Percentiles rank a stretch among this genome's conserved stretches.
These are phyloP conservation scores for Globisporangium solare DNA, from an alignment of 352 stramenopile genomes.

Conservation along the genomic window DNA sequence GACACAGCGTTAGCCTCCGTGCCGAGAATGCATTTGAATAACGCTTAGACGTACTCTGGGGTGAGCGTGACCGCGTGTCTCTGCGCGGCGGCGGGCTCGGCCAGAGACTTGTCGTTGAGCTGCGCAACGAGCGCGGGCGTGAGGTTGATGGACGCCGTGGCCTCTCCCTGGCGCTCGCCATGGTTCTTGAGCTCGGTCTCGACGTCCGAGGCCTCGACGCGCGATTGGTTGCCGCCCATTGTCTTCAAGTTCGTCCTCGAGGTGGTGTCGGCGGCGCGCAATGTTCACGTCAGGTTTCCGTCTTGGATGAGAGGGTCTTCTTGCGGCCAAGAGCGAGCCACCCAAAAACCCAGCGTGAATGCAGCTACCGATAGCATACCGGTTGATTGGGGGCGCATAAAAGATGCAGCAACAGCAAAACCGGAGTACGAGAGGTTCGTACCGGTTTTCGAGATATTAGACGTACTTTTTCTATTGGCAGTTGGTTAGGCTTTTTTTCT, in stretches of 20 bases:
- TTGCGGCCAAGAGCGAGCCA: constrained; percentile 5
- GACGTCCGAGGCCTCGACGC: constrained; percentile 56
- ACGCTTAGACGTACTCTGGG: constrained; percentile 32
- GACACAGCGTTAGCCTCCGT: background rate
- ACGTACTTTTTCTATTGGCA: too few species aligned
- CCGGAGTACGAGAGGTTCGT: too few species aligned
- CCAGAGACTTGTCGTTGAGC: constrained; percentile 49
- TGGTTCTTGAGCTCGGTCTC: constrained; percentile 49
- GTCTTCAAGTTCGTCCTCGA: background rate
- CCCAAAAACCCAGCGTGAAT: too few species aligned
- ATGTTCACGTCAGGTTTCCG: constrained; percentile 8
- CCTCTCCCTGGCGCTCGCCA: constrained; percentile 34
- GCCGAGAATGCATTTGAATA: too few species aligned
- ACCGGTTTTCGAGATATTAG: too few species aligned
- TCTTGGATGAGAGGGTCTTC: background rate
- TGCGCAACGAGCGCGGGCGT: constrained; percentile 67
- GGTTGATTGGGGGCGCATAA: too few species aligned
- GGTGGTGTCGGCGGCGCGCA: too few species aligned
- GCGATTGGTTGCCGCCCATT: constrained; percentile 79
- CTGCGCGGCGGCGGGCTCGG: constrained; percentile 9
- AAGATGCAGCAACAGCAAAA: too few species aligned
- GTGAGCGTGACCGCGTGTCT: constrained; percentile 15
- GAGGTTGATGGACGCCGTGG: constrained; percentile 54
- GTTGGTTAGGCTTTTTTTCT: too few species aligned
- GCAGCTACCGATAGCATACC: too few species aligned